Percentiles rank a stretch among this genome's conserved stretches.
phyloP scores from a whole-genome alignment of 768 basidiomycete species.

The Tremella mesenterica region DNA sequence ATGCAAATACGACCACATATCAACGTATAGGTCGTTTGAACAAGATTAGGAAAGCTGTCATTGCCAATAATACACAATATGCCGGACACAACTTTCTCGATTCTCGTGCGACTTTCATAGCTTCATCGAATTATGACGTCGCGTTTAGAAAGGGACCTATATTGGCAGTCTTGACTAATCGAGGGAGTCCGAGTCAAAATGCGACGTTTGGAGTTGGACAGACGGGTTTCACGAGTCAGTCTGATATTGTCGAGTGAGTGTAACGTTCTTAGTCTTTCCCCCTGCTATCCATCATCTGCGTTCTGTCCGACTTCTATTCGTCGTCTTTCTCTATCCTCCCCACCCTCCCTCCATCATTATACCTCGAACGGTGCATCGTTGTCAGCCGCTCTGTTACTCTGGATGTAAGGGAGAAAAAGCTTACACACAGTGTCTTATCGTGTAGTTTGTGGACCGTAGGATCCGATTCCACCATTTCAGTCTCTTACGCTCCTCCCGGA shows the following conservation, averaged over 20 bases:
- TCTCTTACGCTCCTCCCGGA: conserved; percentile 34
- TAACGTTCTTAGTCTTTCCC: not conserved
- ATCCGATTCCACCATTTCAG: conserved; percentile 27
- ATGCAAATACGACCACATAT: conserved; percentile 36
- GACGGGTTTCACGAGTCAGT: conserved; percentile 28
- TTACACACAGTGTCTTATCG: conserved; percentile 26
- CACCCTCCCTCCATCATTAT: not conserved
- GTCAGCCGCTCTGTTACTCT: too few species aligned
- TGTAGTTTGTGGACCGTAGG: conserved; percentile 31
- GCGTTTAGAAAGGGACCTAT: conserved; percentile 40
- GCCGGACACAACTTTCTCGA: conserved; percentile 31
- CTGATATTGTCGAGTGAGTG: conserved; percentile 38
- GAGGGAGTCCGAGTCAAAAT: conserved; percentile 30
- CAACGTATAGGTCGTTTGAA: conserved; percentile 32
- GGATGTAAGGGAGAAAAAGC: too few species aligned
- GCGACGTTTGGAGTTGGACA: conserved; percentile 28
- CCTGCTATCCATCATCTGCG: not conserved
- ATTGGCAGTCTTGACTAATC: conserved; percentile 37
- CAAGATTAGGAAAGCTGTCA: conserved; percentile 31
- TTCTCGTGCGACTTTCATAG: conserved; percentile 18
- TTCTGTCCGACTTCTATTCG: not conserved
- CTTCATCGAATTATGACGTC: conserved; percentile 26
- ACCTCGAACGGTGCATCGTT: too few species aligned
- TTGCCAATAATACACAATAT: conserved; percentile 23
- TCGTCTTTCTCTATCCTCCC: too few species aligned